A percentile compares a stretch with the other conserved stretches of the same genome.
phyloP scores from a whole-genome alignment of 495 filamentous ascomycete genomes.

The Hypoxylon subgilvum region DNA sequence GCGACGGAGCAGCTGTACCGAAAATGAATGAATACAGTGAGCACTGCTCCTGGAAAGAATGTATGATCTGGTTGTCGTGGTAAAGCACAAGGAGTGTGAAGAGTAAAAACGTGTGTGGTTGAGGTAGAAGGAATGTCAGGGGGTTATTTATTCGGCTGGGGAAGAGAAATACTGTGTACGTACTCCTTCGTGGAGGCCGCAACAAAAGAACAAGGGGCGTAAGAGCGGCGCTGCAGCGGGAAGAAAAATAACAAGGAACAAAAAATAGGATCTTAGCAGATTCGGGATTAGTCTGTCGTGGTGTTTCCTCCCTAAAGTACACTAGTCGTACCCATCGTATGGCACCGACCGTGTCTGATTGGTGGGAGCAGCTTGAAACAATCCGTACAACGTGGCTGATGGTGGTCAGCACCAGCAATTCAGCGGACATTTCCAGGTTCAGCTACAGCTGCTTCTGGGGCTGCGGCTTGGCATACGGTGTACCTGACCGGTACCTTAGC shows the following conservation, averaged over 20 bases:
- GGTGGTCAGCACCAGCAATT: conserved; percentile 21
- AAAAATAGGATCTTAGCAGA: not conserved
- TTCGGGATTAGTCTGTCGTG: not conserved
- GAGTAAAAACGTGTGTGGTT: conserved; percentile 20
- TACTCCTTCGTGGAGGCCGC: conserved; percentile 20
- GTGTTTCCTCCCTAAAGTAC: conserved; percentile 10
- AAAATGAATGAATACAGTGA: conserved; percentile 49
- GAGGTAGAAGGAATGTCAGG: conserved; percentile 26
- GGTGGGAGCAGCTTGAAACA: conserved; percentile 24
- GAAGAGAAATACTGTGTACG: conserved; percentile 4
- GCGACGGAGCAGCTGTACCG: conserved; percentile 33
- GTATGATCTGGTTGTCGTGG: conserved; percentile 39
- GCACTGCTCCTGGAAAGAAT: conserved; percentile 51
- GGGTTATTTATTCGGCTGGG: conserved; percentile 30
- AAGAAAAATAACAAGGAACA: conserved; percentile 16
- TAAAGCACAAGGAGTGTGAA: conserved; percentile 31
- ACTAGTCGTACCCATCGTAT: conserved; percentile 14
- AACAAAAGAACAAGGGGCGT: not conserved
- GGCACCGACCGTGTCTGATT: conserved; percentile 8
- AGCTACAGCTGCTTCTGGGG: conserved; percentile 13
- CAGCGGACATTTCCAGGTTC: too few relatives aligned
- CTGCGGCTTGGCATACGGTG: conserved; percentile 1
- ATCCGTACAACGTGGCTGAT: conserved; percentile 28
- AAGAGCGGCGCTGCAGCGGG: not conserved
- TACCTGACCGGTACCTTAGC: conserved; percentile 27